A percentile compares a stretch with the other conserved stretches of the same genome.
Evolutionary conservation across 208 protist species (phyloP).

Genomic region (Entamoeba histolytica): DNA sequence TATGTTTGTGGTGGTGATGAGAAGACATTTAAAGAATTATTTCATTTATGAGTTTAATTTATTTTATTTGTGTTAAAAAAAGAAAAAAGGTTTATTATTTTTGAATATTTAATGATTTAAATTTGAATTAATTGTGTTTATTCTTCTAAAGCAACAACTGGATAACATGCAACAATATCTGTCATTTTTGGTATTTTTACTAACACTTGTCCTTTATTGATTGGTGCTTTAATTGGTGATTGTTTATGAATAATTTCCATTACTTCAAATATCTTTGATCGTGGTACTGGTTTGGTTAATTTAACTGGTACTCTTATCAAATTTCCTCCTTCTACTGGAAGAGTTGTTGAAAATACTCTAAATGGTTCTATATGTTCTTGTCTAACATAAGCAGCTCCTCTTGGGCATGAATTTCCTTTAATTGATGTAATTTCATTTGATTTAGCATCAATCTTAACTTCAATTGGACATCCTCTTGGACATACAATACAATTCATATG

Average conservation of each 20-base stretch:
- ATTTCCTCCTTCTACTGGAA: neutral
- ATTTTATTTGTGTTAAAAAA: no score
- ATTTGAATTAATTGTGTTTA: neutral
- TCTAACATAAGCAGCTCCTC: neutral
- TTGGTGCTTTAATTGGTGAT: neutral
- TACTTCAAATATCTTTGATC: neutral
- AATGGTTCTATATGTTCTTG: constrained; percentile 4
- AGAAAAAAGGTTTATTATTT: no score
- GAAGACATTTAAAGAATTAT: no score
- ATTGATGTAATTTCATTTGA: neutral
- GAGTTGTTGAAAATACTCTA: neutral
- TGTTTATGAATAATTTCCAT: neutral
- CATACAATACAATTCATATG: neutral
- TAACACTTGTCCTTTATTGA: neutral
- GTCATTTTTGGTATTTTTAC: neutral
- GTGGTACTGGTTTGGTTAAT: neutral
- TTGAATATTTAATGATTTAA: no score
- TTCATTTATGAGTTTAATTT: no score
- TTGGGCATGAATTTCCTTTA: constrained; percentile 3
- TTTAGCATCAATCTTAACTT: neutral
- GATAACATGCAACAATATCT: neutral
- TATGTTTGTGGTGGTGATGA: no score
- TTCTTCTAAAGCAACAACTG: neutral
- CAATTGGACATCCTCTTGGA: constrained; percentile 1
- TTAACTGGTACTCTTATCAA: neutral